phyloP scores from a whole-genome alignment of 495 filamentous ascomycete species.

The Cercophora newfieldiana region DNA sequence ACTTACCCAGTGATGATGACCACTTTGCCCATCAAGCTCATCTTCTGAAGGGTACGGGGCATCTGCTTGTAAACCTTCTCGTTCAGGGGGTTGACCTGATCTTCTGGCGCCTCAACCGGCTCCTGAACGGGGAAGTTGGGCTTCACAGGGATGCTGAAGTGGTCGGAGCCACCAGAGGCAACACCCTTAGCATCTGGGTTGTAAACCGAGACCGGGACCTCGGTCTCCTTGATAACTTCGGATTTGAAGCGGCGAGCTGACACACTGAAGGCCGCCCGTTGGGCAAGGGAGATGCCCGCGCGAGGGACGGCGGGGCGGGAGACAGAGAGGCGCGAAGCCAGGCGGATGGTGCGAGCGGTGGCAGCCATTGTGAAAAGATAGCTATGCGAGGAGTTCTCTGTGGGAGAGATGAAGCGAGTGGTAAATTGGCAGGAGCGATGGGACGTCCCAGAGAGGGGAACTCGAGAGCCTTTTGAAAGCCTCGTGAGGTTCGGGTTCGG shows the following conservation, averaged over 20 bases:
- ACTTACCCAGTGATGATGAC: constrained; percentile 72
- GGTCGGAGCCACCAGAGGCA: constrained; percentile 53
- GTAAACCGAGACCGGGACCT: constrained; percentile 52
- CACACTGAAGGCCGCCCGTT: constrained; percentile 40
- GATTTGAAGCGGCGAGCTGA: constrained; percentile 42
- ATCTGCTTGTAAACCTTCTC: constrained; percentile 47
- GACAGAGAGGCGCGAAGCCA: constrained; percentile 36
- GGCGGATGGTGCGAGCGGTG: constrained; percentile 37
- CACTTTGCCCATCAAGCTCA: constrained; percentile 65
- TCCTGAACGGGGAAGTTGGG: constrained; percentile 48
- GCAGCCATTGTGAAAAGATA: constrained; percentile 41
- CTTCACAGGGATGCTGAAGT: constrained; percentile 77
- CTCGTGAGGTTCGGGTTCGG: constrained; percentile 1
- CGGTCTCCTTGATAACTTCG: constrained; percentile 51
- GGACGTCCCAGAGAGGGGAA: constrained; percentile 2
- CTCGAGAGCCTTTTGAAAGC: not conserved
- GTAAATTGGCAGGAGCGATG: constrained; percentile 8
- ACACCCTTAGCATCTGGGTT: constrained; percentile 43
- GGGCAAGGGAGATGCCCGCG: constrained; percentile 19
- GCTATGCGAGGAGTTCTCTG: not conserved
- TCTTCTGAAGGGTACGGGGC: constrained; percentile 62
- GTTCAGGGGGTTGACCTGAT: constrained; percentile 43
- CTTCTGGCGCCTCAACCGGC: constrained; percentile 32
- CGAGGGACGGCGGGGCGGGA: constrained; percentile 32
- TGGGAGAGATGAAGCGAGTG: not conserved